A percentile compares a stretch with the other conserved stretches of the same genome.
Conservation (phyloP, 805 yeast genomes). For the Kluyveromyces aestuarii region DNA sequence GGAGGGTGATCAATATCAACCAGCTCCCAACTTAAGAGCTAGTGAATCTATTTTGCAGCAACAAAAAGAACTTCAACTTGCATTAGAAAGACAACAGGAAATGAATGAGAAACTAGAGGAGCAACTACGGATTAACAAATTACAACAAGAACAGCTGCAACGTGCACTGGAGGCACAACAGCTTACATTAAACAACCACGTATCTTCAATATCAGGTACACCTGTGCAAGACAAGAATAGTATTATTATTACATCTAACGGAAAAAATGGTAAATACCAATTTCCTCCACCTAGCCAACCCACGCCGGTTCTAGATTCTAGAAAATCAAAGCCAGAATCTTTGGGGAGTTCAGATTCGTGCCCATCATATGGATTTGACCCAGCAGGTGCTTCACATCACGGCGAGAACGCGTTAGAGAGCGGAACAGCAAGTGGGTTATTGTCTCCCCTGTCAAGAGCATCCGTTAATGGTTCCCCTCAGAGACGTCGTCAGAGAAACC, state of each 20-base stretch:
- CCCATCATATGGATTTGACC: not conserved
- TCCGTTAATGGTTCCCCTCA: slow-evolving; percentile 21
- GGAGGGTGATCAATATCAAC: not conserved
- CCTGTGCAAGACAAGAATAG: slow-evolving; percentile 7
- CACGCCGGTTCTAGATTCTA: not conserved
- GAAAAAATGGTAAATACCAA: slow-evolving; percentile 24
- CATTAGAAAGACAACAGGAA: slow-evolving; percentile 23
- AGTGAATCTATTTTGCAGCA: slow-evolving; percentile 14
- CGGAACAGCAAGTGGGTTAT: slow-evolving; percentile 1
- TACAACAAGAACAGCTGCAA: slow-evolving; percentile 24
- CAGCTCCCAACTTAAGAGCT: not conserved
- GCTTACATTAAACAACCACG: slow-evolving; percentile 3
- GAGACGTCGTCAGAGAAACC: slow-evolving; percentile 3
- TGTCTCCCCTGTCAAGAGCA: slow-evolving; percentile 14
- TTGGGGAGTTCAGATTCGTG: not conserved
- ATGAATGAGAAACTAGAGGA: slow-evolving; percentile 22
- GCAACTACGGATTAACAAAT: slow-evolving; percentile 20
- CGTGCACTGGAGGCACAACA: slow-evolving; percentile 19
- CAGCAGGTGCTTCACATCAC: not conserved
- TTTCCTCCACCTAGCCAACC: slow-evolving; percentile 24
- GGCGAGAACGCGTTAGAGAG: not conserved
- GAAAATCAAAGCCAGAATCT: not conserved
- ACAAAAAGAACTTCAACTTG: slow-evolving; percentile 21
- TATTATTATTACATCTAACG: slow-evolving; percentile 25
- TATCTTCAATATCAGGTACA: not conserved